These are phyloP conservation scores for Microdochium paspali DNA, from an alignment of 2,329 filamentous ascomycete species.

Conservation along the genomic window DNA sequence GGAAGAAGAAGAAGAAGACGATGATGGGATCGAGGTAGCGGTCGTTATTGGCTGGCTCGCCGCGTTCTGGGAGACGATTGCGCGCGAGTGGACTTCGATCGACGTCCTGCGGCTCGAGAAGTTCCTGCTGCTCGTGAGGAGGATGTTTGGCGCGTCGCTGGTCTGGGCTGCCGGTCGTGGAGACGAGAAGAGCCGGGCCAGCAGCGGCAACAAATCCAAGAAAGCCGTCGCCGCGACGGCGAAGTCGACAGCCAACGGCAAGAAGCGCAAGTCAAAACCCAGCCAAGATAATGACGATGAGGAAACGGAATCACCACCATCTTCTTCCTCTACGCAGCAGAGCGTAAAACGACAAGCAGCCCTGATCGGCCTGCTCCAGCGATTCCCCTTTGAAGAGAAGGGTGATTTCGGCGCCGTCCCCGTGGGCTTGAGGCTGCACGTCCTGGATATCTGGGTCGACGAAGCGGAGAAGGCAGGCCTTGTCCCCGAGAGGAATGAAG, in stretches of 20 bases:
- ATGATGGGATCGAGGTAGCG: background rate
- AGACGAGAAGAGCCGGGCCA: too few species aligned
- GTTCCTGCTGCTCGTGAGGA: conserved; percentile 75
- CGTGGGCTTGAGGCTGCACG: conserved; percentile 77
- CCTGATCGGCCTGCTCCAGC: conserved; percentile 33
- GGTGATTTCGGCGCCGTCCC: conserved; percentile 49
- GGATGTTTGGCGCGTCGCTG: conserved; percentile 67
- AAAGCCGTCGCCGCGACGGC: conserved; percentile 19
- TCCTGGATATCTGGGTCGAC: conserved; percentile 85
- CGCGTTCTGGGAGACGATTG: conserved; percentile 64
- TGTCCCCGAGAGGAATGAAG: too few species aligned
- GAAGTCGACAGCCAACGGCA: conserved; percentile 18
- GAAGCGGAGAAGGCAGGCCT: conserved; percentile 67
- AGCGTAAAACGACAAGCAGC: conserved; percentile 15
- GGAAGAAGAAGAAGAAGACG: background rate
- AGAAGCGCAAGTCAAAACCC: conserved; percentile 2
- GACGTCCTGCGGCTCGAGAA: conserved; percentile 83
- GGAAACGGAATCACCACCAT: too few species aligned
- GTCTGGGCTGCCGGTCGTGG: conserved; percentile 29
- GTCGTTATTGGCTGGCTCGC: conserved; percentile 32
- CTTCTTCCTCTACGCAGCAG: too few species aligned
- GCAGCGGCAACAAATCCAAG: too few species aligned
- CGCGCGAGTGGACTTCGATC: conserved; percentile 59
- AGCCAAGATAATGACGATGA: conserved; percentile 17
- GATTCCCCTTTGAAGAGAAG: conserved; percentile 30